Evolutionary conservation across 2,329 filamentous ascomycete genomes (phyloP), one percentile per base, ranked within the genome.

Genomic region (Kalaharituber pfeilii): DNA sequence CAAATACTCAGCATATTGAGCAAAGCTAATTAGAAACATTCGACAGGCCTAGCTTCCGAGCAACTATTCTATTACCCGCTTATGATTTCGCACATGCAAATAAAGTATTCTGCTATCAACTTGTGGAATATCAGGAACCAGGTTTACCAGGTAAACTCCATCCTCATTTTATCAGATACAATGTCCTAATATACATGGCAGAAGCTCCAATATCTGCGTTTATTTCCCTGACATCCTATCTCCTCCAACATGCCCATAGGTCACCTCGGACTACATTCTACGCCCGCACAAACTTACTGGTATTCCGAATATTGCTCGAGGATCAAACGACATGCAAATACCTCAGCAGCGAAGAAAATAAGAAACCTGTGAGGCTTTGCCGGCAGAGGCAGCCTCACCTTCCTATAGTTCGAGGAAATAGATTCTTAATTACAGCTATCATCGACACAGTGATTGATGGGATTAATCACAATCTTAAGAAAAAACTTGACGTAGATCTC

Each of bases 11-110:
- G 2, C 8, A 39, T 39, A 39, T 11, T 4, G 24, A 45, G 18
- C 15, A 24, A n/a, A 45, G 39, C 18, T 29, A 20, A 39, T 39
- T 5, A 22, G 29, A 11, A n/a, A 5, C 7, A 11, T 13, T 42
- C 59, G 53, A 49, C 60, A 93, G 86, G 60, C 91, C 91, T 1
- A 80, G 81, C 2, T 76, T 81, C 56, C 81, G 88, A 67, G 84
- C 86, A 15, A 81, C 88, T 3, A 74, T 93, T 2, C 70, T 96
- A 3, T 74, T 98, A 29, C 81, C 86, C 0, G 82, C 86, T 0
- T 98, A 96, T 66, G 91, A 96, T 67, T 96, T 96, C 66, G 80
- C 81, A 2, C 84, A 94, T 65, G 84, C 88, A 29, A 98, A 96
- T 71, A 96, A 95, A 69, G 74, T 95, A 7, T 96, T 98, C 68